These are phyloP conservation scores for Mychonastes homosphaera DNA, from an alignment of 139 green algal genomes.

Conservation along the genomic window DNA sequence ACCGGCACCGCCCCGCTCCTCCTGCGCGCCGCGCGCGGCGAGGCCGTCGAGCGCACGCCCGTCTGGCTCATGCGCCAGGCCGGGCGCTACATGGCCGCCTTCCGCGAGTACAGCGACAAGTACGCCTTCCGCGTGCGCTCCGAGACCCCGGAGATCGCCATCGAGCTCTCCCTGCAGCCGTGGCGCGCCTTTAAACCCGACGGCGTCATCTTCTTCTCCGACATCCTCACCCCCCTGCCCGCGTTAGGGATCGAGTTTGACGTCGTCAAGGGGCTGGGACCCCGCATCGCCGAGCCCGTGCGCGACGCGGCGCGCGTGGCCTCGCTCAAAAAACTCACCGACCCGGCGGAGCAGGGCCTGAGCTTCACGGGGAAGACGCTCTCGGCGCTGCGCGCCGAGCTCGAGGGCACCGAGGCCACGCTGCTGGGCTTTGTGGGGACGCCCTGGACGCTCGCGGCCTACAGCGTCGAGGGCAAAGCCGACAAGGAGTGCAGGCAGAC, in stretches of 20 bases:
- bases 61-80: constrained; percentile 99
- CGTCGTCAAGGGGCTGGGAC: constrained; percentile 89
- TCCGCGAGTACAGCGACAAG: constrained; percentile 88
- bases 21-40: constrained; percentile 61
- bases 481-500: constrained; percentile 73
- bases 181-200: constrained; percentile 87
- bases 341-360: too few species aligned
- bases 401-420: constrained; percentile 47
- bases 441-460: constrained; percentile 95
- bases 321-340: constrained; percentile 8
- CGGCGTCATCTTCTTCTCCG: constrained; percentile 98
- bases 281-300: constrained; percentile 56
- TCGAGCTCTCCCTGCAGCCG: constrained; percentile 85
- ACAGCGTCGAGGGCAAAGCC: constrained; percentile 83
- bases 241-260: constrained; percentile 97
- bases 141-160: constrained; percentile 92
- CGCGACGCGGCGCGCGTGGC: constrained; percentile 23
- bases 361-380: too few species aligned
- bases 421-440: constrained; percentile 95
- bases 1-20: constrained; percentile 58
- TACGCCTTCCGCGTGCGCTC: constrained; percentile 85
- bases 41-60: constrained; percentile 81
- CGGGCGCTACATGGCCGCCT: constrained; percentile 96
- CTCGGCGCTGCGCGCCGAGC: too few species aligned
- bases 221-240: constrained; percentile 96